phyloP scores from a whole-genome alignment of 2,329 filamentous ascomycete genomes.

The Diplodia intermedia region DNA sequence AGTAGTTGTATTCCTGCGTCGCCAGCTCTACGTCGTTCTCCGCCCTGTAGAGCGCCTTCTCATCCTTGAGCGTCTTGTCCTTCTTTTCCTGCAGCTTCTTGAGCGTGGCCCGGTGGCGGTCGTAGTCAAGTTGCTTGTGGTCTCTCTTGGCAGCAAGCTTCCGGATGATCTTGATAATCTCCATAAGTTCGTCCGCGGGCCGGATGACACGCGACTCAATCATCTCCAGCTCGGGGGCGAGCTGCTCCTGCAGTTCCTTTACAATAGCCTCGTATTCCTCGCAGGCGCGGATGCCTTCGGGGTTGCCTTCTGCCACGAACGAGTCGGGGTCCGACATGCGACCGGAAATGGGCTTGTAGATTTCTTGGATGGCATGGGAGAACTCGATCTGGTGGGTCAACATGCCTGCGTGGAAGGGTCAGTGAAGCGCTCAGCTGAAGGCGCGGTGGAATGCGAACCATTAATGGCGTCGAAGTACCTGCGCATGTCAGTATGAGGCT shows the following conservation, averaged over 20 bases:
- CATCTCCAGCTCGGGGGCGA: constrained; percentile 95
- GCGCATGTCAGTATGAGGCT: constrained; percentile 38
- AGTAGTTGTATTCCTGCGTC: constrained; percentile 96
- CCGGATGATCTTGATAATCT: constrained; percentile 93
- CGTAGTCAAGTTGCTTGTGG: constrained; percentile 97
- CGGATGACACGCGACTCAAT: constrained; percentile 91
- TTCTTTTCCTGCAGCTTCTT: constrained; percentile 99
- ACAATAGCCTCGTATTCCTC: constrained; percentile 96
- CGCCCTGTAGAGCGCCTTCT: constrained; percentile 95
- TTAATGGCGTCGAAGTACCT: constrained; percentile 96
- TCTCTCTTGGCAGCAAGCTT: constrained; percentile 89
- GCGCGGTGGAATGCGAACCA: constrained; percentile 54
- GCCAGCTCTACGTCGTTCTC: constrained; percentile 90
- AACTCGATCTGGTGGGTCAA: constrained; percentile 97
- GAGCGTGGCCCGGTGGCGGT: constrained; percentile 79
- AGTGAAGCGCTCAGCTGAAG: constrained; percentile 7
- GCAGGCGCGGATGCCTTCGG: constrained; percentile 91
- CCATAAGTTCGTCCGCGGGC: constrained; percentile 89
- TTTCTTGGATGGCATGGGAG: constrained; percentile 91
- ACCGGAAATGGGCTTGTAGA: constrained; percentile 98
- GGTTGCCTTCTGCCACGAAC: constrained; percentile 81
- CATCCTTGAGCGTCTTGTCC: constrained; percentile 93
- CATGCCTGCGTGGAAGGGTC: constrained; percentile 68
- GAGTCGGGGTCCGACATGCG: constrained; percentile 92
- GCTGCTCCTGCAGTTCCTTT: constrained; percentile 83